Conservation (phyloP, 805 yeast genomes). For the Cyberlindnera xishuangbannaensis region DNA sequence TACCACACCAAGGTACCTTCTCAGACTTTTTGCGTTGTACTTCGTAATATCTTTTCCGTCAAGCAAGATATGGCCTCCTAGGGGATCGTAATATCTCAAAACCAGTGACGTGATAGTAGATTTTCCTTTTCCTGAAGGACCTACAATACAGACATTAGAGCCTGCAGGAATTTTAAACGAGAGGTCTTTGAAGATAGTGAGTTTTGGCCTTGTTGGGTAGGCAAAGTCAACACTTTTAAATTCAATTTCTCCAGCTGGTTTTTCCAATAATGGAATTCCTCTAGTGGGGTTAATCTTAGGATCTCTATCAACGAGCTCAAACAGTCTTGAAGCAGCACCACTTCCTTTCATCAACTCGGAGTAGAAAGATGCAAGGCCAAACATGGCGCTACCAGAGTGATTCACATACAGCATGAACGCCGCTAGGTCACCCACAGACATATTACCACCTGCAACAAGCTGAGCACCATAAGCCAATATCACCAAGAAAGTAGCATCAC, state of each 20-base stretch:
- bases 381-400: conserved; percentile 87
- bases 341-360: conserved; percentile 97
- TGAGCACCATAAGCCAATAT: conserved; percentile 77
- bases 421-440: conserved; percentile 86
- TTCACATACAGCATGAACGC: conserved; percentile 93
- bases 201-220: conserved; percentile 84
- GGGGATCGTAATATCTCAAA: conserved; percentile 46
- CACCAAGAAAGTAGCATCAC: conserved; percentile 75
- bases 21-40: conserved; percentile 44
- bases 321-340: conserved; percentile 91
- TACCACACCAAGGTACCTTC: conserved; percentile 63
- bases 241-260: conserved; percentile 42
- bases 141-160: conserved; percentile 70
- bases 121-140: conserved; percentile 90
- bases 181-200: conserved; percentile 45
- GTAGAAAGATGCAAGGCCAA: conserved; percentile 88
- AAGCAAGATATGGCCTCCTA: conserved; percentile 41
- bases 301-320: conserved; percentile 75
- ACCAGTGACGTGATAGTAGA: conserved; percentile 68
- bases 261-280: conserved; percentile 43
- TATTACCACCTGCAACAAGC: conserved; percentile 66
- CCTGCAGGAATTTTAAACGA: conserved; percentile 44
- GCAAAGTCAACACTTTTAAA: conserved; percentile 66
- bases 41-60: conserved; percentile 47
- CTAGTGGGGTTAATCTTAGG: conserved; percentile 62